Base-by-base conservation (phyloP, 2,329 filamentous ascomycete genomes). In the Chrysosporium keratinophilum region DNA sequence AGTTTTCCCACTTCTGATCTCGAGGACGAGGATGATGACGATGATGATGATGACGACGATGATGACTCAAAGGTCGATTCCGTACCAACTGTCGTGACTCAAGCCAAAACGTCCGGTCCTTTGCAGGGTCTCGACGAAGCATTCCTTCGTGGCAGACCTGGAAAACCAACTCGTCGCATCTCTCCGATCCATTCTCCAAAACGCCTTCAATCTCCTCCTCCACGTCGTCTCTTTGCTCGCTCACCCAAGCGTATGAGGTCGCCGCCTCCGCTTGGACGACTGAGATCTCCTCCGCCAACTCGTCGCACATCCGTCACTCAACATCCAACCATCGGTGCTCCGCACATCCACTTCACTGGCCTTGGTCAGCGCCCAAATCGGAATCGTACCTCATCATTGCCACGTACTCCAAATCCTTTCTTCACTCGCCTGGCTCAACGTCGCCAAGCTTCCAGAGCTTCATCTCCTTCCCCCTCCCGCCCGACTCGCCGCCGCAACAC, bases 1-100 rank as follows among this genome's bases (percentile, higher is more conserved):
- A 96, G 90, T 65, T 98, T 98, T 67, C 93, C 93, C 0, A 90
- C 89, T 0, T 95, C 90, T 0, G 93, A 97, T 61, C 87, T 85
- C 0, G 93, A 98, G 61, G 83, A 89, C 60, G 84, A 91, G 28
- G 87, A 87, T 45, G 86, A 88, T 37, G 83, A 87, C 52, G 77
- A 79, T 68, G 68, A 83, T 65, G 72, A 82, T 69, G 55, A 81
- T 37, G 83, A 87, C 52, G 77, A 79, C 68, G 68, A 83, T 65
- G 72, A 82, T 69, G 55, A 81, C 67, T 62, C 75, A 44, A 74
- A 75, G n/a, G 51, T 20, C n/a, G 33, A 31, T 23, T 20, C 35
- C 12, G 46, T 44, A 19, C 31, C 20, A 4, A 54, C 28, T 46
- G 39, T 23, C 19, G 31, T 20, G 31, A 15, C 41, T 11, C 50